Conservation (phyloP, 2,329 filamentous ascomycete species). For the Xylaria sp. region DNA sequence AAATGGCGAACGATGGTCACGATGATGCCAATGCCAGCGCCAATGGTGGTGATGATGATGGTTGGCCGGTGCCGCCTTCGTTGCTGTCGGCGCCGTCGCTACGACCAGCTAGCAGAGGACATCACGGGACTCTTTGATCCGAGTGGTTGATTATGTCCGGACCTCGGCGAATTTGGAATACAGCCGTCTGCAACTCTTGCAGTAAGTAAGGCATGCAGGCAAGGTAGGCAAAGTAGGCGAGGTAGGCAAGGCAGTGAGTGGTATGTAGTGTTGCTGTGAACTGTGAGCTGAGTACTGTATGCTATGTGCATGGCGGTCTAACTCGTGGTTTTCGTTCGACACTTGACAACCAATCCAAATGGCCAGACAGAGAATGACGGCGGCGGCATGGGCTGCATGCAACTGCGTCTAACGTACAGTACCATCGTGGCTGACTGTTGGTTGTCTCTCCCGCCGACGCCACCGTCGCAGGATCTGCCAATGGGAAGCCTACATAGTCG, state of each 20-base stretch:
- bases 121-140: conserved; percentile 25
- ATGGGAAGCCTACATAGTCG: conserved; percentile 25
- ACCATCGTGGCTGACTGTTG: conserved; percentile 31
- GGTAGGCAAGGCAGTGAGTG: not conserved
- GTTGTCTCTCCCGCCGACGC: conserved; percentile 32
- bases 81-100: conserved; percentile 3
- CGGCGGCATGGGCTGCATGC: conserved; percentile 29
- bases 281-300: not conserved
- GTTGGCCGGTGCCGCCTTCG: conserved; percentile 9
- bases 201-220: not conserved
- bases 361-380: conserved; percentile 21
- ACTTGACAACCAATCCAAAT: conserved; percentile 1
- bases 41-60: conserved; percentile 13
- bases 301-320: not conserved
- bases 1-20: not conserved
- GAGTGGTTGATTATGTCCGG: conserved; percentile 26
- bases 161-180: conserved; percentile 36
- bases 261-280: not conserved
- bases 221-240: not conserved
- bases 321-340: conserved; percentile 1
- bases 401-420: conserved; percentile 21
- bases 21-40: not conserved
- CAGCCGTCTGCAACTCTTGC: conserved; percentile 28
- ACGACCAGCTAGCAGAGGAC: not conserved
- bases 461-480: conserved; percentile 34